phyloP scores from a whole-genome alignment of 495 filamentous ascomycete genomes.

The Trichoderma erinaceum region DNA sequence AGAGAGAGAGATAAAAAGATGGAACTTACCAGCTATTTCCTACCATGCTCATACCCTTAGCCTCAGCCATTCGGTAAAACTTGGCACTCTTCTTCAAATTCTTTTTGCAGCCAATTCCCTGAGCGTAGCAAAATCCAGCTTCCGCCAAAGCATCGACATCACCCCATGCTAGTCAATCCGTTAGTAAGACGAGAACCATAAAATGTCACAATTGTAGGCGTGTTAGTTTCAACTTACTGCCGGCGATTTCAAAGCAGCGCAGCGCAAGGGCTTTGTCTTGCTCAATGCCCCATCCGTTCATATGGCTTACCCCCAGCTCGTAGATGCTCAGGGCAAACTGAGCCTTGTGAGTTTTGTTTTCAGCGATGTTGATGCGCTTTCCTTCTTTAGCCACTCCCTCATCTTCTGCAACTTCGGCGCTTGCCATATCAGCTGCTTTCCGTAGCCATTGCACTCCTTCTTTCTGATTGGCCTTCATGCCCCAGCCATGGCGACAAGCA shows the following conservation, averaged over 20 bases:
- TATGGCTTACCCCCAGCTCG: conserved; percentile 90
- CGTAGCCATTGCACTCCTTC: conserved; percentile 87
- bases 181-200: conserved; percentile 20
- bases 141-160: conserved; percentile 89
- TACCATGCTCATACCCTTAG: conserved; percentile 92
- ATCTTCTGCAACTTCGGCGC: conserved; percentile 74
- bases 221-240: conserved; percentile 47
- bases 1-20: not conserved
- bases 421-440: conserved; percentile 80
- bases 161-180: conserved; percentile 62
- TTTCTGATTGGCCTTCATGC: conserved; percentile 81
- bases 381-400: conserved; percentile 60
- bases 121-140: conserved; percentile 80
- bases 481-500: conserved; percentile 97
- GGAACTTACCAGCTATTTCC: conserved; percentile 90
- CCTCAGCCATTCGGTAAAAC: conserved; percentile 84
- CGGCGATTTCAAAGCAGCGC: conserved; percentile 93
- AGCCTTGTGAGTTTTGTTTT: conserved; percentile 72
- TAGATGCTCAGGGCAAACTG: conserved; percentile 95
- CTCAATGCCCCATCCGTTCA: conserved; percentile 96
- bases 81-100: conserved; percentile 90
- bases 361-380: conserved; percentile 54
- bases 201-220: not conserved
- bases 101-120: conserved; percentile 86
- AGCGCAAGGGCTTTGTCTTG: conserved; percentile 85